Conservation (phyloP, 202 grass and related monocot genomes). For the Musa balbisiana region DNA sequence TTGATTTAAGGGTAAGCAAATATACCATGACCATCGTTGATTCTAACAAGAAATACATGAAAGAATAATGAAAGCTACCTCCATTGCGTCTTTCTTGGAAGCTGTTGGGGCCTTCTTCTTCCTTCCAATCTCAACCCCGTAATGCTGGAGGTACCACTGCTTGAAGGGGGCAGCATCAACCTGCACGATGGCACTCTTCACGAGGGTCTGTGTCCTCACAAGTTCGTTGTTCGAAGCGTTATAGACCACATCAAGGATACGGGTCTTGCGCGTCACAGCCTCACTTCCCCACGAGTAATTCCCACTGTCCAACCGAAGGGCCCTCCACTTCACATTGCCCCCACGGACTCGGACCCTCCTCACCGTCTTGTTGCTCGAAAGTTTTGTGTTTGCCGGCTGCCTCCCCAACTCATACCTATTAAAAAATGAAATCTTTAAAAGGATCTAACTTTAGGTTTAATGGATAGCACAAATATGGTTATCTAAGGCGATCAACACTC, state of each 20-base stretch:
- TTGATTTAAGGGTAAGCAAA: too few species aligned
- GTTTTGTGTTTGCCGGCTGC: slow-evolving; percentile 56
- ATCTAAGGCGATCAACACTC: too few species aligned
- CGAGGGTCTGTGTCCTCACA: slow-evolving; percentile 70
- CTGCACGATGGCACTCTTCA: slow-evolving; percentile 66
- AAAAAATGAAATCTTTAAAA: background rate
- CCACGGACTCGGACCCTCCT: slow-evolving; percentile 56
- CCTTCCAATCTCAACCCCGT: slow-evolving; percentile 52
- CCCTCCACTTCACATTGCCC: slow-evolving; percentile 69
- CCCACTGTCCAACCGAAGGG: slow-evolving; percentile 51
- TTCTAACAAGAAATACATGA: too few species aligned
- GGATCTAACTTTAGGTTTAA: too few species aligned
- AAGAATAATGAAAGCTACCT: slow-evolving; percentile 13
- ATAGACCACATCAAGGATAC: slow-evolving; percentile 60
- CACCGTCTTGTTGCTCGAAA: slow-evolving; percentile 63
- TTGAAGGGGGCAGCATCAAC: slow-evolving; percentile 71
- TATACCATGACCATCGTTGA: too few species aligned
- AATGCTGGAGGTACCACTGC: slow-evolving; percentile 60
- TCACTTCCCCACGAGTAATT: slow-evolving; percentile 71
- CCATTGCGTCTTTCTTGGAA: slow-evolving; percentile 33
- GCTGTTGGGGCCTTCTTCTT: slow-evolving; percentile 43
- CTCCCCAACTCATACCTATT: slow-evolving; percentile 62
- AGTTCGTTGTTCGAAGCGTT: slow-evolving; percentile 75
- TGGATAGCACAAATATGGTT: too few species aligned
- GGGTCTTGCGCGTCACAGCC: slow-evolving; percentile 60